Conservation (phyloP, 73 alveolate genomes). For the Paraurostyla sp. region DNA sequence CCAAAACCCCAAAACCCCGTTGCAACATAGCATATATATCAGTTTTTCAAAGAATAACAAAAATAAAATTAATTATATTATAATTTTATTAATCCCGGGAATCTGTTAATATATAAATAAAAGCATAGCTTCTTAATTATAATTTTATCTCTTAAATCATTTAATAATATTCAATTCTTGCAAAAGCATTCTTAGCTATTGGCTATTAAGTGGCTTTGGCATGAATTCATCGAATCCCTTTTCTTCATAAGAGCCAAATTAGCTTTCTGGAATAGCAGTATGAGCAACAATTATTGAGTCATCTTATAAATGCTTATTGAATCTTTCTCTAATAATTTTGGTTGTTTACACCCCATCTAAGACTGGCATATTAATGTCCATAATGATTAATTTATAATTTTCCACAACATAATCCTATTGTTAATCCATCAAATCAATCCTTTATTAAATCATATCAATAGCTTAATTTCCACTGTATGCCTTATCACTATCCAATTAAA, state of each 20-base stretch:
- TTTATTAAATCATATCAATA: not conserved
- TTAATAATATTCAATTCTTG: not conserved
- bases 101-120: too few species aligned
- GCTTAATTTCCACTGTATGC: not conserved
- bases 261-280: not conserved
- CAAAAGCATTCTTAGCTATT: not conserved
- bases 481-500: not conserved
- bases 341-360: slow-evolving; percentile 37
- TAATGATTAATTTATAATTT: not conserved
- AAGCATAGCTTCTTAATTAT: too few species aligned
- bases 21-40: too few species aligned
- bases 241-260: not conserved
- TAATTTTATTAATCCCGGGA: too few species aligned
- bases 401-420: not conserved
- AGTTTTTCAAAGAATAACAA: too few species aligned
- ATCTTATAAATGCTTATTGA: not conserved
- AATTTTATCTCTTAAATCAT: too few species aligned
- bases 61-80: too few species aligned
- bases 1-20: too few species aligned
- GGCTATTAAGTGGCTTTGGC: not conserved
- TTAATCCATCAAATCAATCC: not conserved
- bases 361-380: slow-evolving; percentile 46
- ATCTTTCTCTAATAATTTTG: not conserved
- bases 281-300: not conserved
- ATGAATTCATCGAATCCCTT: not conserved